Percentiles rank a stretch among this genome's conserved stretches.
These are phyloP conservation scores for Aspergillus ellipticus DNA, from an alignment of 495 filamentous ascomycete species.

Conservation along the genomic window DNA sequence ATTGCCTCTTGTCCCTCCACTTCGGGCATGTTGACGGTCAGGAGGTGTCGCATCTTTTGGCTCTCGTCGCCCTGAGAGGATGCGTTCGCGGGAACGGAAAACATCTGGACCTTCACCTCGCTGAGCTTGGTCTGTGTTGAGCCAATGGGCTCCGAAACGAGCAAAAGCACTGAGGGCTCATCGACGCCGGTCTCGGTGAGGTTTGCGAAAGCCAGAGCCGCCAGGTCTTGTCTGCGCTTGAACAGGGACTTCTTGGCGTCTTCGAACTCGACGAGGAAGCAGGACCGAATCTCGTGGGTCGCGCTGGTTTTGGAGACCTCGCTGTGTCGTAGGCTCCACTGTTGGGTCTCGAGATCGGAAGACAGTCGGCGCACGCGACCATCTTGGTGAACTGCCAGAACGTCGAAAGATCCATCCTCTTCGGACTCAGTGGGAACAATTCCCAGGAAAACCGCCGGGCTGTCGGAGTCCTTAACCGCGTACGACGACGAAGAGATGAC, in stretches of 20 bases:
- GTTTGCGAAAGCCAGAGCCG: constrained; percentile 36
- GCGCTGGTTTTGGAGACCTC: constrained; percentile 32
- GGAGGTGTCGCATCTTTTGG: constrained; percentile 37
- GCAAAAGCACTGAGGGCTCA: constrained; percentile 37
- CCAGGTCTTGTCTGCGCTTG: constrained; percentile 42
- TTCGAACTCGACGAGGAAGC: constrained; percentile 45
- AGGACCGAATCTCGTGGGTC: constrained; percentile 31
- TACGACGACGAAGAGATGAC: constrained; percentile 39
- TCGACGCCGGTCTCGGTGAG: constrained; percentile 21
- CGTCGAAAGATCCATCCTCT: constrained; percentile 32
- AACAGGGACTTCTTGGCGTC: constrained; percentile 42
- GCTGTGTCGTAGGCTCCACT: constrained; percentile 41
- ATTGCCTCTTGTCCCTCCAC: constrained; percentile 24
- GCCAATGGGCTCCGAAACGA: constrained; percentile 38
- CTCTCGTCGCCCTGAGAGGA: constrained; percentile 26
- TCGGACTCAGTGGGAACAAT: constrained; percentile 28
- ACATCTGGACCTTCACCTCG: constrained; percentile 41
- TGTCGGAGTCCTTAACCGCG: constrained; percentile 38
- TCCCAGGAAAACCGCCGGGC: constrained; percentile 40
- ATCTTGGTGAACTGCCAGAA: constrained; percentile 47
- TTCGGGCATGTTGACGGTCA: constrained; percentile 35
- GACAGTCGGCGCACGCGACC: constrained; percentile 40
- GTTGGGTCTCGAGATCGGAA: constrained; percentile 37
- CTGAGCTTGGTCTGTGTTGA: constrained; percentile 26
- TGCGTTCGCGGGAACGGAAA: constrained; percentile 32